Conservation (phyloP, 1,284 basidiomycete genomes). For the Sporisorium scitamineum region DNA sequence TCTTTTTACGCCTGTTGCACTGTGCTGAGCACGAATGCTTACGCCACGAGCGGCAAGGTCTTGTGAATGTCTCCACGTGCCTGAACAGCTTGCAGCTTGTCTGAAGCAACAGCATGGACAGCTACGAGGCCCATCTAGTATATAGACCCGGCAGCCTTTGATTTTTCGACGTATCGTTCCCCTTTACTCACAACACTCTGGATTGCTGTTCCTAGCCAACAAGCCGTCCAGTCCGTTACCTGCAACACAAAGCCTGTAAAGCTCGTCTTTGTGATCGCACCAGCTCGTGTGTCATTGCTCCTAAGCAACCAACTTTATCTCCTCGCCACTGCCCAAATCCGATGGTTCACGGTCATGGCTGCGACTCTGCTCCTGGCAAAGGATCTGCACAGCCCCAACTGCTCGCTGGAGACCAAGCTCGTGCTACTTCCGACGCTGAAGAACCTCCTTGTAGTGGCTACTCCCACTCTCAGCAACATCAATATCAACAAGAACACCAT, state of each 20-base stretch:
- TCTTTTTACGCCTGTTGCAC: not conserved
- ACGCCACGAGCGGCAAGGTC: not conserved
- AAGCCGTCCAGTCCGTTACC: slow-evolving; percentile 25
- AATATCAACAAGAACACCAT: slow-evolving; percentile 22
- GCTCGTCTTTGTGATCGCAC: slow-evolving; percentile 18
- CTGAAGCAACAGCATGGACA: not conserved
- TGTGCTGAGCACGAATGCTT: not conserved
- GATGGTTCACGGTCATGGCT: slow-evolving; percentile 55
- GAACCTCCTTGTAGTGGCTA: slow-evolving; percentile 61
- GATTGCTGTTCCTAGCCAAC: slow-evolving; percentile 20
- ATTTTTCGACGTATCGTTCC: not conserved
- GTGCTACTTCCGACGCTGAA: slow-evolving; percentile 47
- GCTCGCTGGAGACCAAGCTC: slow-evolving; percentile 36
- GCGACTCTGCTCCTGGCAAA: slow-evolving; percentile 55
- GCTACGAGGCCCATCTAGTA: slow-evolving; percentile 3
- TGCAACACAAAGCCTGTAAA: slow-evolving; percentile 14
- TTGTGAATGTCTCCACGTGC: slow-evolving; percentile 4
- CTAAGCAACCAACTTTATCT: not conserved
- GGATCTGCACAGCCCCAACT: slow-evolving; percentile 52
- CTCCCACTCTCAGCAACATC: slow-evolving; percentile 43
- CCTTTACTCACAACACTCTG: slow-evolving; percentile 15
- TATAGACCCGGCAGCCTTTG: slow-evolving; percentile 11
- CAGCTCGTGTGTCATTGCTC: slow-evolving; percentile 26
- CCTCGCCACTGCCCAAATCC: slow-evolving; percentile 29
- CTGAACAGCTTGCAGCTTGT: not conserved